Base-by-base conservation (phyloP, 2,329 filamentous ascomycete genomes). In the Fusarium sp. region DNA sequence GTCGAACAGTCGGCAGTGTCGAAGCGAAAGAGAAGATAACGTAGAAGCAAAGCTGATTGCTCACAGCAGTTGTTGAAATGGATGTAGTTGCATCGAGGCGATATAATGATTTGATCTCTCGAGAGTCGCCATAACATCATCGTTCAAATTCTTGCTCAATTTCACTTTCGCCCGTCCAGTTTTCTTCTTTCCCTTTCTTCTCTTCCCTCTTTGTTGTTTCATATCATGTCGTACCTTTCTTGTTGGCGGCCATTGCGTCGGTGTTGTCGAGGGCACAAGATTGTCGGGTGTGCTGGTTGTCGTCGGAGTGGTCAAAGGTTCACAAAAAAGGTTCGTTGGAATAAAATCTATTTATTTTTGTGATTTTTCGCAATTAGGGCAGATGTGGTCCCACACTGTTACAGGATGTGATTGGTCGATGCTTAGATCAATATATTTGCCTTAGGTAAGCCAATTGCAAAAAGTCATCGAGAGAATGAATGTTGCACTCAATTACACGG, bases 181-280 rank as follows among this genome's bases (percentile, higher is more conserved):
- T 48, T 41, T 67, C 39, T 52, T 52, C 42, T 29, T 51, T 39
- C 45, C 52, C 29, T 55, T 58, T 49, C 55, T 60, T 58, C 56
- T 56, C 49, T 60, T 66, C 65, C 57, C 52, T 68, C 60, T 48
- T 68, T 39, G 29, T 51, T 60, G 41, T 42, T 62, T 63, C 60
- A 69, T 60, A 65, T 82, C 77, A 82, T 80, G 76, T 79, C 82
- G 80, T 86, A 86, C 84, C 84, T 85, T 86, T 86, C 81, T 84
- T 83, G 73, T 80, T 80, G 65, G 73, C 76, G 72, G 79, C 80
- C 79, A 80, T 80, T 78, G 69, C 78, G 75, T 78, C 73, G 60
- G 59, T 57, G 42, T 77, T 77, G 66, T 77, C 70, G 68, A 70
- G 70, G 62, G 74, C 73, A 78, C 77, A 65, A 72, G 66, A 45